These are phyloP conservation scores for Paracoccidioides lutzii DNA, from an alignment of 2,329 filamentous ascomycete species.

Conservation along the genomic window DNA sequence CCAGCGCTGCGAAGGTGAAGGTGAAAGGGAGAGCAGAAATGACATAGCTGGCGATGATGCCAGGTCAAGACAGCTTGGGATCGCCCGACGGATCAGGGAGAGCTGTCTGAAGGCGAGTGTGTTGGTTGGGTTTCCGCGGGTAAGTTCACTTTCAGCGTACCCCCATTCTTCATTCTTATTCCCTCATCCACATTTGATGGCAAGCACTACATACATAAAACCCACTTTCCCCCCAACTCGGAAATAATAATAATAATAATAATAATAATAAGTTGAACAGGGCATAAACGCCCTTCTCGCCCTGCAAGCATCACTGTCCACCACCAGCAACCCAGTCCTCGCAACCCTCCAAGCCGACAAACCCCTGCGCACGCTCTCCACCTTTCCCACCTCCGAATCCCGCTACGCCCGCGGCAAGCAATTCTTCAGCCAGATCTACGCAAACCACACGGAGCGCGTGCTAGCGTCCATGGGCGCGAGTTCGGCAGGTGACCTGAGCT, in stretches of 20 bases:
- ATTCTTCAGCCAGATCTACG: conserved; percentile 18
- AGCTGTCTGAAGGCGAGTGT: conserved; percentile 19
- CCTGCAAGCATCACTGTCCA: conserved; percentile 14
- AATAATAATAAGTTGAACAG: neutral
- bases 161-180: neutral
- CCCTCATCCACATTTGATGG: neutral
- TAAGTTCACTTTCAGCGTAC: conserved; percentile 6
- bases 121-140: conserved; percentile 19
- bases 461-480: conserved; percentile 14
- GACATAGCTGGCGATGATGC: neutral
- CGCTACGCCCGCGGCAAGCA: conserved; percentile 13
- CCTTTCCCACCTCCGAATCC: neutral
- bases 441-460: conserved; percentile 16
- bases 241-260: neutral
- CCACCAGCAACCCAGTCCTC: conserved; percentile 7
- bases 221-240: no score
- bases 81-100: conserved; percentile 16
- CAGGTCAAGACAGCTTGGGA: conserved; percentile 5
- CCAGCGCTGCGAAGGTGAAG: neutral
- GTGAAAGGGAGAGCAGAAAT: neutral
- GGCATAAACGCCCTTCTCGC: conserved; percentile 14
- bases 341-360: conserved; percentile 9
- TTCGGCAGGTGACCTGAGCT: conserved; percentile 18
- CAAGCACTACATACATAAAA: no score
- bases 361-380: conserved; percentile 11